Evolutionary conservation across 345 rosid species (phyloP), one percentile per base, ranked within the genome.

Genomic region (Capsella bursapastoris): DNA sequence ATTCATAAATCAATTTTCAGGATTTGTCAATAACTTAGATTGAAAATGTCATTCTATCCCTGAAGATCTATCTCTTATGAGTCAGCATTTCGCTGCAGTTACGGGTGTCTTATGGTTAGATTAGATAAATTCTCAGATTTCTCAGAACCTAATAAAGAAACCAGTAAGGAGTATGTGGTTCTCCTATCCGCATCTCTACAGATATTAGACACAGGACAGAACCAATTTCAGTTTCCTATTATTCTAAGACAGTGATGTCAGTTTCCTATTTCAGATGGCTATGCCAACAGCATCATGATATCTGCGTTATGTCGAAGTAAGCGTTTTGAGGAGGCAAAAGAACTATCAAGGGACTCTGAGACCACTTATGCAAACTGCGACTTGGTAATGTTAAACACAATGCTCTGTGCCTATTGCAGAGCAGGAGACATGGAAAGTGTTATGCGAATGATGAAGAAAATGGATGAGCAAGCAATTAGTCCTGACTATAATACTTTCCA

Each of bases 321-420:
- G 60, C 90, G 74, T 78, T 80, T 94, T 41, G 88, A 86, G 84
- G 96, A 91, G 86, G 98, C 98, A 73, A 91, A 84, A 79, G 69
- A 80, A 63, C 74, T 91, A 76, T 88, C 96, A 35, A 82, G 64
- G 77, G 96, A 94, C 40, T 89, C 88, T 73, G 95, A 91, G 76
- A 70, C 84, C 75, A 82, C 81, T 75, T 85, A 82, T 66, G 77
- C 79, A 72, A 90, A 90, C 76, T 90, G 87, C 74, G 98, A 91
- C 71, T 70, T 94, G 78, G 97, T 91, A 35, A 81, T 91, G 79
- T 80, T 86, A 71, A 94, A 94, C 80, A 82, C 93, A 58, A 82
- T 94, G 92, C 97, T 91, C 14, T 83, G 89, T 65, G 90, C 97
- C 65, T 91, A 94, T 78, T 94, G 96, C 84, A 89, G 96, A 87